Percentiles rank a stretch among this genome's conserved stretches.
Conservation (phyloP, 108 stramenopile genomes). For the Skeletonema costatum region DNA sequence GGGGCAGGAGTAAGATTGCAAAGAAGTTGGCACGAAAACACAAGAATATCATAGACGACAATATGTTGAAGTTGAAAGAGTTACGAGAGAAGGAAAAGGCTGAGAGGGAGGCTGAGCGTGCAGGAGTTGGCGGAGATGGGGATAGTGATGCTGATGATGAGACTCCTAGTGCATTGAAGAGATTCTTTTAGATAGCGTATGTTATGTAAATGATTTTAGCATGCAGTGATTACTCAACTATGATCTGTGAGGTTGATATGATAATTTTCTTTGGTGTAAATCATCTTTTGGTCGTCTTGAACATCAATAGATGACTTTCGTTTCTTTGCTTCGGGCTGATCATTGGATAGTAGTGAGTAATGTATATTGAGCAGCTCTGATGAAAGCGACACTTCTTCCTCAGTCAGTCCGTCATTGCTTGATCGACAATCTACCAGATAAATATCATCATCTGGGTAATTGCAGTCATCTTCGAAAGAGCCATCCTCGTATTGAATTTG, state of each 20-base stretch:
- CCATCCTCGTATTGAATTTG: not conserved
- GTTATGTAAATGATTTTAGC: constrained; percentile 66
- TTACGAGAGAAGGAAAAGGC: constrained; percentile 72
- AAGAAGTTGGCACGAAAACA: constrained; percentile 92
- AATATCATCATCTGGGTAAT: not conserved
- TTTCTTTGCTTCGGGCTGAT: not conserved
- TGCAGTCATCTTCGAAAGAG: not conserved
- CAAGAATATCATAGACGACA: constrained; percentile 91
- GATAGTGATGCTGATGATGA: constrained; percentile 1
- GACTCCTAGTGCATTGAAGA: constrained; percentile 54
- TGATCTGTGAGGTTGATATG: not conserved
- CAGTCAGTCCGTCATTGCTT: not conserved
- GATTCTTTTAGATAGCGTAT: constrained; percentile 50
- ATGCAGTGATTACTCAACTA: not conserved
- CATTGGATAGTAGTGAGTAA: not conserved
- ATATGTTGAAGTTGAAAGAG: constrained; percentile 73
- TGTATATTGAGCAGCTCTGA: not conserved
- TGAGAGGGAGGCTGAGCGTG: constrained; percentile 31
- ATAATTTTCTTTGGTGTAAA: not conserved
- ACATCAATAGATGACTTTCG: not conserved
- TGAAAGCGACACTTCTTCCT: not conserved
- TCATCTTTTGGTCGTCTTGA: not conserved
- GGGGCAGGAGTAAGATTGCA: constrained; percentile 96
- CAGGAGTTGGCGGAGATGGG: constrained; percentile 20
- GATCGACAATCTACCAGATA: not conserved